These are phyloP conservation scores for Phanerochaete sordida DNA, from an alignment of 768 basidiomycete genomes.

Conservation along the genomic window DNA sequence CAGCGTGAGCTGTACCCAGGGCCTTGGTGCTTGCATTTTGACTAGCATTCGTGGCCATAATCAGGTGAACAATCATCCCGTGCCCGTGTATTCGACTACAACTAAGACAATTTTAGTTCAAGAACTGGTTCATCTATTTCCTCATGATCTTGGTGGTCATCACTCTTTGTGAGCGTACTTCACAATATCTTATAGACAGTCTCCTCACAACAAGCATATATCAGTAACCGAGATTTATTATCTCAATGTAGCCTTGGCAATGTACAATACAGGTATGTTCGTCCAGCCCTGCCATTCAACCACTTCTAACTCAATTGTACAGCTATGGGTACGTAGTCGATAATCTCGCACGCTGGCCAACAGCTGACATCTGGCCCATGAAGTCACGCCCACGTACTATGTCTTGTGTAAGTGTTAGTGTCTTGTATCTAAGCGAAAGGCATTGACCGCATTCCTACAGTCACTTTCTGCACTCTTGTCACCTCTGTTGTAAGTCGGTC, in stretches of 20 bases:
- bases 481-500: conserved; percentile 63
- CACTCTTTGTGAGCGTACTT: conserved; percentile 56
- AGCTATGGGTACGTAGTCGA: conserved; percentile 54
- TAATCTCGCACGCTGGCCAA: background rate
- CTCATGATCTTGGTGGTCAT: conserved; percentile 72
- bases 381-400: conserved; percentile 82
- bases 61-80: conserved; percentile 47
- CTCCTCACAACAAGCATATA: background rate
- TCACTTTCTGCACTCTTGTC: conserved; percentile 77
- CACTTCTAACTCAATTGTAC: conserved; percentile 6
- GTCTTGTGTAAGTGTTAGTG: conserved; percentile 54
- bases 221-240: conserved; percentile 87
- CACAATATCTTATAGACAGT: background rate
- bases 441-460: conserved; percentile 31
- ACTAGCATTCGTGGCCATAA: conserved; percentile 67
- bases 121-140: conserved; percentile 87
- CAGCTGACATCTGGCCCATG: background rate
- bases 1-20: conserved; percentile 87
- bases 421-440: background rate
- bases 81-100: background rate
- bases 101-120: conserved; percentile 51
- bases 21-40: conserved; percentile 85
- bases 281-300: too few relatives aligned
- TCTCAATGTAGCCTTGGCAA: conserved; percentile 86
- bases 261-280: conserved; percentile 85